Base-by-base conservation (phyloP, 345 rosid genomes). In the Streptanthus diversifolius region DNA sequence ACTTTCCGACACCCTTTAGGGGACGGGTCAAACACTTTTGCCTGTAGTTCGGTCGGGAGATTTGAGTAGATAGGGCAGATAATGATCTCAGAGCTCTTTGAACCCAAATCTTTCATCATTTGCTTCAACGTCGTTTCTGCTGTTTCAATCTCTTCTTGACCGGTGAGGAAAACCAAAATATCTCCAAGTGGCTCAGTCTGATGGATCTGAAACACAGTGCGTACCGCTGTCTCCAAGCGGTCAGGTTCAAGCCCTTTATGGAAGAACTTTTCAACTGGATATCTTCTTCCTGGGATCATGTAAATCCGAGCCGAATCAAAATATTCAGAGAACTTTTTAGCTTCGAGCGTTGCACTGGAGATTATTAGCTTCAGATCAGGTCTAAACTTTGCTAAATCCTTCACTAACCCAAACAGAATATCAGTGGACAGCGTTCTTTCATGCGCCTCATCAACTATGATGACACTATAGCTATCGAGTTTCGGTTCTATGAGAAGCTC, bases 61-160 rank as follows among this genome's bases (percentile, higher is more conserved):
- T 86, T 89, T 39, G 97, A 91, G 82, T 91, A 93, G 52, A 93
- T 91, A 0, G 98, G 97, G 63, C 95, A 91, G 68, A 93, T 89
- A 48, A 93, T 85, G 64, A 93, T 82, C 67, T 91, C 97, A 2
- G 93, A 90, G 63, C 89, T 86, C 81, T 89, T 88, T 27, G 85
- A 83, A 58, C 98, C 95, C 70, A 88, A 72, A 32, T 88, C 95
- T 73, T 80, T 86, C 65, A 86, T 89, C 78, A 85, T 80, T 35
- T 70, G 84, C 82, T 86, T 91, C 82, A 93, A 76, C 71, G 71
- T 85, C 75, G 87, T 90, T 66, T 91, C 97, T 3, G 88, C 96
- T 15, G 88, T 82, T 83, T 93, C 98, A 68, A 93, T 93, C 85
- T 93, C 98, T 77, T 93, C 98, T 77, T 93, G 98, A 66, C 98